These are phyloP conservation scores for Alternaria arbusti DNA, from an alignment of 2,329 filamentous ascomycete genomes.

Conservation along the genomic window DNA sequence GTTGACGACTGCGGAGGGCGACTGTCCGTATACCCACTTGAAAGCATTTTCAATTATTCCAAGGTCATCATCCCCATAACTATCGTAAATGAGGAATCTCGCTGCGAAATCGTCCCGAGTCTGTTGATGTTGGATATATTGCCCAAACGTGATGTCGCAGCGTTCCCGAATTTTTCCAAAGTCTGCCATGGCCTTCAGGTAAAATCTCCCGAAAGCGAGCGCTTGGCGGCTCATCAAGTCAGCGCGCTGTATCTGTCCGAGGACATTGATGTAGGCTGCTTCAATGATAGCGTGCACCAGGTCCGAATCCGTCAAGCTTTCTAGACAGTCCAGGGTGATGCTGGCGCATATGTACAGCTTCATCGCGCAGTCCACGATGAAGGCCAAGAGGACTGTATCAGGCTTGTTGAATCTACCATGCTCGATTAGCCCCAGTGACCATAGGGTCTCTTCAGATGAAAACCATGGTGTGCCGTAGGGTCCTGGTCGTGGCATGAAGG, in stretches of 20 bases:
- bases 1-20: neutral
- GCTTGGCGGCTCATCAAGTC: neutral
- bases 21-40: constrained; percentile 1
- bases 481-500: neutral
- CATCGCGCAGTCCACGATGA: constrained; percentile 3
- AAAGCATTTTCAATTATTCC: neutral
- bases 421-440: neutral
- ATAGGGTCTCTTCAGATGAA: neutral
- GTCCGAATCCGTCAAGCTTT: neutral
- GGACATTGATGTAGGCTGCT: neutral
- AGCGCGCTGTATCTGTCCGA: neutral
- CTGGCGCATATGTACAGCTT: neutral
- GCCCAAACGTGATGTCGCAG: neutral
- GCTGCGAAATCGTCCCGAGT: neutral
- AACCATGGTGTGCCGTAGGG: neutral
- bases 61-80: neutral
- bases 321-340: neutral
- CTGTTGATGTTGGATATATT: neutral
- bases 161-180: neutral
- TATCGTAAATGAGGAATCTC: neutral
- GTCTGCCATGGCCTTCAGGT: neutral
- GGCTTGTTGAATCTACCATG: neutral
- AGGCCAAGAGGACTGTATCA: neutral
- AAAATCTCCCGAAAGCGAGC: neutral
- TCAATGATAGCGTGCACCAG: neutral